These are phyloP conservation scores for Mycena rosella DNA, from an alignment of 768 basidiomycete genomes.

Conservation along the genomic window DNA sequence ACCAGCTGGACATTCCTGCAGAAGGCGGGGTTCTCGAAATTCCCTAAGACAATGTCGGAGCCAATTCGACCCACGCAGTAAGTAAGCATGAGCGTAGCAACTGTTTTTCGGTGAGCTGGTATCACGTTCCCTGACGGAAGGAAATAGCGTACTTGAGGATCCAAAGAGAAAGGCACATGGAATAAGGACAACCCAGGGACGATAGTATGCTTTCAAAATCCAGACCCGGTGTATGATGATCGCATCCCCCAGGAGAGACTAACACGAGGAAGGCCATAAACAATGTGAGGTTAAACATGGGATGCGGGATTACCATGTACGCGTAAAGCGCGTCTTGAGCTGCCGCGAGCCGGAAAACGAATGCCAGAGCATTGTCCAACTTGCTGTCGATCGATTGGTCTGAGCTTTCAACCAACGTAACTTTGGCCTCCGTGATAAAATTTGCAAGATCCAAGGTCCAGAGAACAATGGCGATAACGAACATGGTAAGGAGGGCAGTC, in stretches of 20 bases:
- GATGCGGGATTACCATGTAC: constrained; percentile 36
- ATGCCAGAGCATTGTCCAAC: constrained; percentile 3
- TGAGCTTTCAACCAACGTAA: constrained; percentile 18
- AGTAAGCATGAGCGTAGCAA: constrained; percentile 35
- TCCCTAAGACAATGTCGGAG: constrained; percentile 32
- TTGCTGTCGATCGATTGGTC: constrained; percentile 2
- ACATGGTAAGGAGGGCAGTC: constrained; percentile 29
- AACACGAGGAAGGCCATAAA: not conserved
- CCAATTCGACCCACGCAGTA: constrained; percentile 37
- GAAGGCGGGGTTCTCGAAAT: constrained; percentile 36
- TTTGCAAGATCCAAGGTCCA: constrained; percentile 39
- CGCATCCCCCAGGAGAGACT: constrained; percentile 40
- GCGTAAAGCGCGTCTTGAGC: constrained; percentile 36
- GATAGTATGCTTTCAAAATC: constrained; percentile 32
- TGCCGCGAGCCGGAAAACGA: constrained; percentile 19
- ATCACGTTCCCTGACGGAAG: not conserved
- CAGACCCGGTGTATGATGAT: constrained; percentile 41
- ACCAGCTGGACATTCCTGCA: constrained; percentile 38
- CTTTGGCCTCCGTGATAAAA: constrained; percentile 33
- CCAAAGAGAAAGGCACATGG: constrained; percentile 33
- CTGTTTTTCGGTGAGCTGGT: constrained; percentile 11
- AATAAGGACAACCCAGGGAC: constrained; percentile 33
- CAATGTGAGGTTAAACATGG: not conserved
- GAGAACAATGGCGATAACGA: constrained; percentile 23
- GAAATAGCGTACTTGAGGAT: constrained; percentile 29